Evolutionary conservation across 2,329 filamentous ascomycete genomes (phyloP).

Genomic region (Talaromyces atroroseus): DNA sequence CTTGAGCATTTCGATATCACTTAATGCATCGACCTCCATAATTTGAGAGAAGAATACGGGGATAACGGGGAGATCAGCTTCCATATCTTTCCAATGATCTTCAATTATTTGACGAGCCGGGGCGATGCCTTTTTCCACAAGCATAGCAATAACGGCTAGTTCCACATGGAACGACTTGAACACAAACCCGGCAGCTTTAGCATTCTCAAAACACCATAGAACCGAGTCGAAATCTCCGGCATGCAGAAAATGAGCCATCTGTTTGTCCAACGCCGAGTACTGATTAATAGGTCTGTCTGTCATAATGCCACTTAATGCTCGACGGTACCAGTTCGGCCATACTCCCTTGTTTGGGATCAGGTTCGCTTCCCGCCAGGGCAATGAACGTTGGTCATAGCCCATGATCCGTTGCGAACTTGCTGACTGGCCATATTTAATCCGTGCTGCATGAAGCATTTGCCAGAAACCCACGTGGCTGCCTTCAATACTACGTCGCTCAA

Average conservation of each 20-base stretch:
- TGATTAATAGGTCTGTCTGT: constrained; percentile 25
- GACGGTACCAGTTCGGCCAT: constrained; percentile 26
- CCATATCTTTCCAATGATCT: constrained; percentile 24
- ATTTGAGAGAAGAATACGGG: constrained; percentile 35
- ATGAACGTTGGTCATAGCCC: constrained; percentile 29
- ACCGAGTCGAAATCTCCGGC: constrained; percentile 29
- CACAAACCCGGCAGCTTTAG: constrained; percentile 24
- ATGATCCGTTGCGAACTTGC: constrained; percentile 31
- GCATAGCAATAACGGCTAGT: constrained; percentile 31
- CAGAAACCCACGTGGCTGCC: constrained; percentile 33
- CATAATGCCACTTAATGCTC: constrained; percentile 23
- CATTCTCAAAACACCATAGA: constrained; percentile 26
- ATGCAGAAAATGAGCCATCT: constrained; percentile 35
- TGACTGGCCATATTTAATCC: constrained; percentile 26
- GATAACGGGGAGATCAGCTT: constrained; percentile 20
- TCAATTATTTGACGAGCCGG: constrained; percentile 30
- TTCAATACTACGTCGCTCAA: constrained; percentile 30
- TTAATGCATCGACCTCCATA: constrained; percentile 19
- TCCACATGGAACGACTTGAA: constrained; percentile 32
- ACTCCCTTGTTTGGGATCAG: constrained; percentile 20
- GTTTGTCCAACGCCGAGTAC: constrained; percentile 30
- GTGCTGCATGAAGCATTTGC: constrained; percentile 37
- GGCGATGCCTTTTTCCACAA: constrained; percentile 27
- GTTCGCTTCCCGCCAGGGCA: constrained; percentile 23
- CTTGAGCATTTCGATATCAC: constrained; percentile 26